These are phyloP conservation scores for Vararia minispora DNA, from an alignment of 768 basidiomycete species.

Conservation along the genomic window DNA sequence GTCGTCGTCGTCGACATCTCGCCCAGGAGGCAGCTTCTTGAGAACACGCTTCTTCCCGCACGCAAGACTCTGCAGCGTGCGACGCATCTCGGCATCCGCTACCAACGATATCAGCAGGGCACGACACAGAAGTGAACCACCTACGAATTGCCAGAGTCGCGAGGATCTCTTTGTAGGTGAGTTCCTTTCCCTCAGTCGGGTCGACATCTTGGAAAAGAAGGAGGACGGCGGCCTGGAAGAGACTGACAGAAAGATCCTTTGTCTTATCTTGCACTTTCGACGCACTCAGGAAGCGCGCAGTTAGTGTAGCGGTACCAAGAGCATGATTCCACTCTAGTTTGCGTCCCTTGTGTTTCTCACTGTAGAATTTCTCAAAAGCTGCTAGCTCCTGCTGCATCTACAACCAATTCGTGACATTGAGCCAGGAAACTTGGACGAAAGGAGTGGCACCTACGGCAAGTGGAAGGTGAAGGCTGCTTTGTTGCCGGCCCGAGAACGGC, in stretches of 20 bases:
- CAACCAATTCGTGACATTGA: slow-evolving; percentile 5
- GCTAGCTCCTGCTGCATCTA: slow-evolving; percentile 69
- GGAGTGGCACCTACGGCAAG: slow-evolving; percentile 28
- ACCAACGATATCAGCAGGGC: too few species aligned
- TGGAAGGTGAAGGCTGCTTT: slow-evolving; percentile 43
- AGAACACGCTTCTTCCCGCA: slow-evolving; percentile 86
- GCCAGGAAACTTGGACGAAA: not conserved
- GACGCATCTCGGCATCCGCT: slow-evolving; percentile 67
- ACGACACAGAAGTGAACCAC: too few species aligned
- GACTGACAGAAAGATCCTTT: slow-evolving; percentile 87
- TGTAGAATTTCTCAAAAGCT: slow-evolving; percentile 62
- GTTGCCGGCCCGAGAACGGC: slow-evolving; percentile 63
- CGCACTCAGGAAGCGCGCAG: slow-evolving; percentile 52
- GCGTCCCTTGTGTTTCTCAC: slow-evolving; percentile 62
- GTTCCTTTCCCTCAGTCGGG: too few species aligned
- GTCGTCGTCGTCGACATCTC: slow-evolving; percentile 68
- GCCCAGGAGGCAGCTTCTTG: slow-evolving; percentile 65
- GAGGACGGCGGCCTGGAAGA: slow-evolving; percentile 84
- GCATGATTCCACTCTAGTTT: slow-evolving; percentile 80
- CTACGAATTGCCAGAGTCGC: too few species aligned
- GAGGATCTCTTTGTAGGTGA: too few species aligned
- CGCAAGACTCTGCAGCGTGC: slow-evolving; percentile 87
- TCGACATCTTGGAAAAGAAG: slow-evolving; percentile 70
- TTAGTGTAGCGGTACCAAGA: slow-evolving; percentile 73
- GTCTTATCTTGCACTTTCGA: too few species aligned